Percentiles rank a stretch among this genome's conserved stretches.
Evolutionary conservation across 139 green algal genomes (phyloP).

Genomic region (Zygnema cylindricum): DNA sequence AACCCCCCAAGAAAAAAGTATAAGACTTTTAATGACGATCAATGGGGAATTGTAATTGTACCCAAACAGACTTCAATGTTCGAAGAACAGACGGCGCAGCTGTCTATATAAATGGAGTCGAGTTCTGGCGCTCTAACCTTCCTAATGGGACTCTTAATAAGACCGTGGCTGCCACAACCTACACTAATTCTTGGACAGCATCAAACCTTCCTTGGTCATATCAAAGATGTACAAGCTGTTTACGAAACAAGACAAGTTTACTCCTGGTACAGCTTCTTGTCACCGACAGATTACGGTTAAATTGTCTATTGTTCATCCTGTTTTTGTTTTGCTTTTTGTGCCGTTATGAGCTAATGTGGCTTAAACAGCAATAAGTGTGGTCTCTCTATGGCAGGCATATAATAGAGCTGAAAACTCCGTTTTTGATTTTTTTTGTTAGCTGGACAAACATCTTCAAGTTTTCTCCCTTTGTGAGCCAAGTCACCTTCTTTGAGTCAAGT

Average conservation of each 20-base stretch:
- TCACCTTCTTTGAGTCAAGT: too few relatives aligned
- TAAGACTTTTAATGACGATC: too few relatives aligned
- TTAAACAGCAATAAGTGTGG: too few relatives aligned
- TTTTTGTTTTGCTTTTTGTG: not conserved
- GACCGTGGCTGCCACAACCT: not conserved
- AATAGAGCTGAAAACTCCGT: too few relatives aligned
- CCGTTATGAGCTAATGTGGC: too few relatives aligned
- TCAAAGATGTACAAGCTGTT: constrained; percentile 9
- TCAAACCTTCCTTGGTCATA: not conserved
- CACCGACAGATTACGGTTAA: not conserved
- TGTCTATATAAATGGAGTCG: constrained; percentile 40
- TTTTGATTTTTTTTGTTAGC: too few relatives aligned
- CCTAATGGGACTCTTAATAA: not conserved
- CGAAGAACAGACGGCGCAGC: constrained; percentile 30
- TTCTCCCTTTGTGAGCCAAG: too few relatives aligned
- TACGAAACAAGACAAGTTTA: not conserved
- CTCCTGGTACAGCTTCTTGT: not conserved
- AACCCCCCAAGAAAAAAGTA: too few relatives aligned
- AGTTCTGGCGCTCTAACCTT: constrained; percentile 33
- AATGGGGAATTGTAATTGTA: too few relatives aligned
- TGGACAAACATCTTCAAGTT: too few relatives aligned
- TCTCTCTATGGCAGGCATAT: too few relatives aligned
- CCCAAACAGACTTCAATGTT: constrained; percentile 15
- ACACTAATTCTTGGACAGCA: not conserved
- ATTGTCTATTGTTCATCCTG: too few relatives aligned